Base-by-base conservation (phyloP, 2,329 filamentous ascomycete genomes). In the Waltergamsia citrina region DNA sequence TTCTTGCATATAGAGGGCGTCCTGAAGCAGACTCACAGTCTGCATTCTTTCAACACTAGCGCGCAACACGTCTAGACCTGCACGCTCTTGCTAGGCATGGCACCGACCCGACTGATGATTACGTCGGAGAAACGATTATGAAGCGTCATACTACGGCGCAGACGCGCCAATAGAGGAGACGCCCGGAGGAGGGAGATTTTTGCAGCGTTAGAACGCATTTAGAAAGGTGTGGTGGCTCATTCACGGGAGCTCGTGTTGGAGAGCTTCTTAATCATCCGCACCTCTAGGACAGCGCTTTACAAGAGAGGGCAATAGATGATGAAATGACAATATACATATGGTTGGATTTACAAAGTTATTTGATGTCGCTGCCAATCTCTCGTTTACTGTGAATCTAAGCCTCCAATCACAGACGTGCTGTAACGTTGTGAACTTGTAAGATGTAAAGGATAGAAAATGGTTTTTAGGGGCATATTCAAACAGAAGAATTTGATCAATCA, bases 1-100 rank as follows among this genome's bases (percentile, higher is more conserved):
- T 15, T 32, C 12, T 51, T 57, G 53, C 56, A 57, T 59, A 60
- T 60, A 61, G 54, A 62, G 47, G 49, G 53, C 44, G 20, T 19
- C 11, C 16, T 19, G 15, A 15, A 16, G 25, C 20, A 18, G 8
- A 33, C 25, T 22, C 12, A 7, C 6, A 7, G 25, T 15, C 25
- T 15, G 7, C 16, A 14, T 27, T n/a, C 25, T 18, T 7, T 9
- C 7, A 29, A 17, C 28, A 29, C 15, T 14, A 29, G 7, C 11
- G 28, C 28, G 15, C 6, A 29, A 12, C 28, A 15, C 17, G 6
- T n/a, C n/a, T n/a, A n/a, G n/a, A n/a, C n/a, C n/a, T n/a, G n/a
- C 7, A n/a, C 25, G 12, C 12, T 6, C 25, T 7, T 27, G 25
- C 6, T 27, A 27, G 12, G 7, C 25, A n/a, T 15, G n/a, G n/a